Evolutionary conservation across 2,329 filamentous ascomycete genomes (phyloP), one percentile per base, ranked within the genome.

Genomic region (Cercospora citrullina): DNA sequence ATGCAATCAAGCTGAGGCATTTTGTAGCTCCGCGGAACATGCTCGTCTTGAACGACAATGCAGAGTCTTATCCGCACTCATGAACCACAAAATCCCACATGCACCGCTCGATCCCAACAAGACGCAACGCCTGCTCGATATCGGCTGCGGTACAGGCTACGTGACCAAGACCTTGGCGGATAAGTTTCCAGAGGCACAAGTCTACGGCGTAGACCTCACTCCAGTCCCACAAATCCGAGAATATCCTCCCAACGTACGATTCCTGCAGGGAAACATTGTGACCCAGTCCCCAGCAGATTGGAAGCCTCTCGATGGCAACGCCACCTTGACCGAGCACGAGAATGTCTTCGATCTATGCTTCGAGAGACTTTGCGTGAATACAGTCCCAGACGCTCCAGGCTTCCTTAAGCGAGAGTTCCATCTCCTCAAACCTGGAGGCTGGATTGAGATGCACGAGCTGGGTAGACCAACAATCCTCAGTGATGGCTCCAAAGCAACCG

Each of bases 121-220:
- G 18, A 64, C 51, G 57, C 39, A 76, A 74, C 30, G 79, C 79
- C 61, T 71, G 16, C 72, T 73, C 12, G 72, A 73, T 58, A 66
- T 73, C 16, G 72, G 72, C 48, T 71, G 69, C 51, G 82, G 81
- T 10, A 71, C 69, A 4, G 72, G 72, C 5, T 39, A 66, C 30
- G 60, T 67, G 75, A 81, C 60, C 79, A 68, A 63, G 30, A 60
- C 63, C 18, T 61, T 71, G 21, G 72, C 62, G 14, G 61, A 30
- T 5, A 58, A 63, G 16, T 69, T 60, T 48, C 67, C 63, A 28
- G 69, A 76, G 7, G 72, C 77, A 6, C 68, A 78, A 61, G 74
- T 80, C 6, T 74, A 73, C 63, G 79, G 76, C 45, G 77, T 77
- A 28, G 80, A 81, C 66, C 72, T 79, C 7, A 65, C 60, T 59